Conservation (phyloP, 129 eudicot genomes). For the Glebionis coronaria region DNA sequence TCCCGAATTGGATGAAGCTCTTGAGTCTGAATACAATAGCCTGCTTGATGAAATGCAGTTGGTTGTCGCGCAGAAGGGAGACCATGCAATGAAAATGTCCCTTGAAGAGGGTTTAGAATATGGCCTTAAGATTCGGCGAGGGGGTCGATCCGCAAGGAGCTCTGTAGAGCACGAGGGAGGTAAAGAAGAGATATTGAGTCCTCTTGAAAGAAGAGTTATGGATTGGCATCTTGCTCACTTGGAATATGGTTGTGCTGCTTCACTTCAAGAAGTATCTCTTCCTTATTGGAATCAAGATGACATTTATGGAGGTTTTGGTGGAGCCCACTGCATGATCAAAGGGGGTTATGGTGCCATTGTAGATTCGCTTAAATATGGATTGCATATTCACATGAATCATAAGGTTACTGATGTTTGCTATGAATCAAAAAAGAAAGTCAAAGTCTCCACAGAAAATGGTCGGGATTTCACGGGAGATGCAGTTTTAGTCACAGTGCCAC, state of each 20-base stretch:
- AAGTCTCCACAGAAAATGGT: slow-evolving; percentile 68
- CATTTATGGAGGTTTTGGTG: slow-evolving; percentile 95
- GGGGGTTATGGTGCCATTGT: slow-evolving; percentile 90
- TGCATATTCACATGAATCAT: slow-evolving; percentile 58
- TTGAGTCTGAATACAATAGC: slow-evolving; percentile 88
- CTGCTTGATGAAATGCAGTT: slow-evolving; percentile 90
- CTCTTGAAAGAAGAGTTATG: slow-evolving; percentile 95
- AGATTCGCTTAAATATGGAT: slow-evolving; percentile 72
- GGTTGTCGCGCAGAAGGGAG: no score
- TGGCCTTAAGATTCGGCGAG: slow-evolving; percentile 63
- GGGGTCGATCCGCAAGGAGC: background rate
- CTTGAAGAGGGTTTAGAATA: slow-evolving; percentile 92
- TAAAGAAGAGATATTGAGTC: slow-evolving; percentile 50
- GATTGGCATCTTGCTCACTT: slow-evolving; percentile 99
- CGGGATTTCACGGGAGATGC: slow-evolving; percentile 77
- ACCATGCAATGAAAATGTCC: slow-evolving; percentile 72
- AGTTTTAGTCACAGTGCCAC: slow-evolving; percentile 82
- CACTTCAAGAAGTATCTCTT: slow-evolving; percentile 83
- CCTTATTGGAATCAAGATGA: slow-evolving; percentile 99
- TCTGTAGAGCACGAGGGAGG: no score
- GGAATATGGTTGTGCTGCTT: slow-evolving; percentile 98
- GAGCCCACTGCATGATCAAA: slow-evolving; percentile 98
- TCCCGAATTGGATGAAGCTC: slow-evolving; percentile 74
- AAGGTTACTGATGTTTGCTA: slow-evolving; percentile 63
- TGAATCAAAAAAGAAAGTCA: slow-evolving; percentile 48